phyloP scores from a whole-genome alignment of 2,329 filamentous ascomycete genomes.

The Hypoxylon sp. region DNA sequence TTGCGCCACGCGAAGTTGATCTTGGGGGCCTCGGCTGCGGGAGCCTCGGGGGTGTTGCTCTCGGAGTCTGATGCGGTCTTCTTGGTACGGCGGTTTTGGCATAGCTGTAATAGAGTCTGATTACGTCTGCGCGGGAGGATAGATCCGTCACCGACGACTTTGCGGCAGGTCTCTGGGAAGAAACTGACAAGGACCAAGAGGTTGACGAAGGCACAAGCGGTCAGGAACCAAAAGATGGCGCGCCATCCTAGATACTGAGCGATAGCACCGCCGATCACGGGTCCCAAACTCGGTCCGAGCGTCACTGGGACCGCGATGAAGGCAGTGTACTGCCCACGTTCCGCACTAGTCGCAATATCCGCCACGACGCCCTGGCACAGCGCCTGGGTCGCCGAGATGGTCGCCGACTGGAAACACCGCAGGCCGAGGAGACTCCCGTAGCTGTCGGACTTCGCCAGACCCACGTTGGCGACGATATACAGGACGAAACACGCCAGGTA shows the following conservation, averaged over 20 bases:
- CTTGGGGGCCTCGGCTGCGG: constrained; percentile 20
- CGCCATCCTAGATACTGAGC: constrained; percentile 70
- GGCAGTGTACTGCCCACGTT: constrained; percentile 65
- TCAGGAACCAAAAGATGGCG: constrained; percentile 73
- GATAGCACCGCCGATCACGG: constrained; percentile 60
- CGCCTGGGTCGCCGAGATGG: constrained; percentile 65
- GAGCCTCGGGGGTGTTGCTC: constrained; percentile 55
- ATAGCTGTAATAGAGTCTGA: constrained; percentile 47
- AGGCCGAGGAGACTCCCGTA: constrained; percentile 59
- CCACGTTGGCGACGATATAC: constrained; percentile 57
- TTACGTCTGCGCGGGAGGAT: constrained; percentile 67
- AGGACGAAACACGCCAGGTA: constrained; percentile 59
- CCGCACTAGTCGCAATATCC: constrained; percentile 65
- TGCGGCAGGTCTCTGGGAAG: constrained; percentile 67
- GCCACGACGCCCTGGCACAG: constrained; percentile 63
- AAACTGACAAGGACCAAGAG: constrained; percentile 63
- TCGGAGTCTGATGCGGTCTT: constrained; percentile 43
- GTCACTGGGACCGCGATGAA: constrained; percentile 57
- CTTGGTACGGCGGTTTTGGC: constrained; percentile 30
- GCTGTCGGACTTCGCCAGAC: constrained; percentile 54
- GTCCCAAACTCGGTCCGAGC: constrained; percentile 56
- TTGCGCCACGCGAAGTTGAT: constrained; percentile 47
- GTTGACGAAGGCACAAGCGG: constrained; percentile 62
- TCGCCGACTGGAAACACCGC: constrained; percentile 61
- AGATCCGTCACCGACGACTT: constrained; percentile 70